These are phyloP conservation scores for Radiomyces spectabilis DNA, from an alignment of 192 early-diverging fungal genomes.

Conservation along the genomic window DNA sequence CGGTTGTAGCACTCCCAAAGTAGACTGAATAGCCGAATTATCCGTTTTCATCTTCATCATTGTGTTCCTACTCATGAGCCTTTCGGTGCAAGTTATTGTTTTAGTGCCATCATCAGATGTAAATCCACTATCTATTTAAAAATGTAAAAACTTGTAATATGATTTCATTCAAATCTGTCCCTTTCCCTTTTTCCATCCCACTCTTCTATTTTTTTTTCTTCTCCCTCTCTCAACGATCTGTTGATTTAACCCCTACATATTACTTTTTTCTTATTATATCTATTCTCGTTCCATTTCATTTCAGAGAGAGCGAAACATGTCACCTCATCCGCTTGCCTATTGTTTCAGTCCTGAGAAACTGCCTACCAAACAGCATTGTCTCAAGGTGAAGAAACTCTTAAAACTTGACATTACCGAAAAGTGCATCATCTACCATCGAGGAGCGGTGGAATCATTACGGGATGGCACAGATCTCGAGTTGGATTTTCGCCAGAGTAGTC, in stretches of 20 bases:
- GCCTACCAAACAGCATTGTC: constrained; percentile 27
- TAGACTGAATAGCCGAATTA: no score
- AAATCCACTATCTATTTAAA: constrained; percentile 1
- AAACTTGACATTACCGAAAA: not conserved
- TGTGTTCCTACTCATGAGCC: no score
- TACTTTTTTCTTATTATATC: no score
- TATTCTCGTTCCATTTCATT: no score
- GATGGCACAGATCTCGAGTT: constrained; percentile 50
- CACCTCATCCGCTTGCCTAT: constrained; percentile 6
- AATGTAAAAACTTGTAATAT: no score
- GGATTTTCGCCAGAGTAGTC: constrained; percentile 78
- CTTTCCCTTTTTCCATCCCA: not conserved
- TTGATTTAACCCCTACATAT: no score
- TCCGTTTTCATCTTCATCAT: no score
- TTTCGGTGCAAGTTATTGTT: not conserved
- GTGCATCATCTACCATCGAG: constrained; percentile 27
- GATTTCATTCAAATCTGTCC: no score
- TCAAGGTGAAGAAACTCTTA: constrained; percentile 19
- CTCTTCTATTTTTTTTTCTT: not conserved
- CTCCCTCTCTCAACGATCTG: no score
- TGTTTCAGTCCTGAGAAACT: not conserved
- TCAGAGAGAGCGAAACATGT: no score
- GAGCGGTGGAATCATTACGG: constrained; percentile 52
- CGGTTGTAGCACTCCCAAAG: no score
- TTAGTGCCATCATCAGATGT: not conserved